Conservation (phyloP, 768 basidiomycete species). For the Xanthoconium stramineum region DNA sequence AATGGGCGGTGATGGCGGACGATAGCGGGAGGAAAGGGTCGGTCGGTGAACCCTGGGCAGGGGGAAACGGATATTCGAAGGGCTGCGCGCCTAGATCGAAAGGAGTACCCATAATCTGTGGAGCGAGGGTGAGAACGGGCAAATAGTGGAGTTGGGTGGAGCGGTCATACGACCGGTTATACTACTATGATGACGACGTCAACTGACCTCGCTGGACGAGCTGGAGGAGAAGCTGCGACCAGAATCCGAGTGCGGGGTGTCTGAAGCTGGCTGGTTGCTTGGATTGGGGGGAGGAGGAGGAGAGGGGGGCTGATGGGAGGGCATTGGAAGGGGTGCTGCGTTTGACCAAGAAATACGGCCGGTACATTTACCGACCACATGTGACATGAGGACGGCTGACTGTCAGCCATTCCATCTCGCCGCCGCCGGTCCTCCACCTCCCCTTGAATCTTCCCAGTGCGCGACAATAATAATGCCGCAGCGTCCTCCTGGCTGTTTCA, state of each 20-base stretch:
- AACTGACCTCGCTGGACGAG: slow-evolving; percentile 32
- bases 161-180: too few relatives aligned
- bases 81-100: slow-evolving; percentile 33
- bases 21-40: slow-evolving; percentile 26
- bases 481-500: not conserved
- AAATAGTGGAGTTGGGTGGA: too few relatives aligned
- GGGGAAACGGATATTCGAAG: slow-evolving; percentile 33
- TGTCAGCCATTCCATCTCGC: too few relatives aligned
- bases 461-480: not conserved
- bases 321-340: slow-evolving; percentile 17
- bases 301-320: slow-evolving; percentile 12
- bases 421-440: not conserved
- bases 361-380: slow-evolving; percentile 3
- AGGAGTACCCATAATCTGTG: slow-evolving; percentile 32
- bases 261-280: not conserved
- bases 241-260: slow-evolving; percentile 28
- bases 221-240: slow-evolving; percentile 30
- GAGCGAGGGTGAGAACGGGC: too few relatives aligned
- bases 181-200: too few relatives aligned
- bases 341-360: not conserved
- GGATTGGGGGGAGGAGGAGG: slow-evolving; percentile 2
- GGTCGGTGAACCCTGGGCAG: slow-evolving; percentile 28
- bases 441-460: not conserved
- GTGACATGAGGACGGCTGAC: not conserved
- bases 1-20: slow-evolving; percentile 18